Percentiles rank a stretch among this genome's conserved stretches.
phyloP scores from a whole-genome alignment of 192 early-diverging fungal genomes.

The Coemansia sp. region DNA sequence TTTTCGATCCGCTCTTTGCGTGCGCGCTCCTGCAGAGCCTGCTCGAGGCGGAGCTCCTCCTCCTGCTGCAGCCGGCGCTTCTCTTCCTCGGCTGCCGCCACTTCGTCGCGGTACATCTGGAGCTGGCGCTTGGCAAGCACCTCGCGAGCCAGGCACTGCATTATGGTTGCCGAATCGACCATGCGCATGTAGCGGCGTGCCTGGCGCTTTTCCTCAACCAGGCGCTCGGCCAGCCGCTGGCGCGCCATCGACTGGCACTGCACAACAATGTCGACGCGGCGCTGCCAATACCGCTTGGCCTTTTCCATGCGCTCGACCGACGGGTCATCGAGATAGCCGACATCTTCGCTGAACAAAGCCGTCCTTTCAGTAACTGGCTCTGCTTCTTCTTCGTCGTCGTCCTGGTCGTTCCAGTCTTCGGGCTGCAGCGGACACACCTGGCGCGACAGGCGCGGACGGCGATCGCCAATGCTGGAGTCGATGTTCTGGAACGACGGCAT shows the following conservation, averaged over 20 bases:
- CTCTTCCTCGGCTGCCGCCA: background rate
- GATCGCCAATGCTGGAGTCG: slow-evolving; percentile 54
- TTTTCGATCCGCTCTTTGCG: slow-evolving; percentile 9
- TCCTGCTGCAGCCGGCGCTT: slow-evolving; percentile 12
- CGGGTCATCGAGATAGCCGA: slow-evolving; percentile 44
- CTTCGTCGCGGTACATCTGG: slow-evolving; percentile 15
- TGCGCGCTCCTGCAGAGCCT: slow-evolving; percentile 16
- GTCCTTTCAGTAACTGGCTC: slow-evolving; percentile 23
- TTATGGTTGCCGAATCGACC: slow-evolving; percentile 48
- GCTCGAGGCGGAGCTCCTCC: slow-evolving; percentile 7
- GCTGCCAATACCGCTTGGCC: slow-evolving; percentile 54
- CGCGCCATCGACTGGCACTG: slow-evolving; percentile 53
- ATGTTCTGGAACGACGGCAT: slow-evolving; percentile 93
- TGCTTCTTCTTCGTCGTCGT: slow-evolving; percentile 7
- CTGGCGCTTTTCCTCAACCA: slow-evolving; percentile 53
- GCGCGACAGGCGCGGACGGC: slow-evolving; percentile 41
- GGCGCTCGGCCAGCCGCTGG: slow-evolving; percentile 54
- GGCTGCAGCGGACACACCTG: slow-evolving; percentile 50
- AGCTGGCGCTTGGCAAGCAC: slow-evolving; percentile 54
- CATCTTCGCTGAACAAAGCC: slow-evolving; percentile 16
- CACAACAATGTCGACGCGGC: slow-evolving; percentile 52
- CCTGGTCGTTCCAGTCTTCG: slow-evolving; percentile 29
- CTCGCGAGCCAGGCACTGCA: slow-evolving; percentile 63
- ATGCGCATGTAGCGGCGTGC: slow-evolving; percentile 57
- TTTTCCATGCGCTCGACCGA: slow-evolving; percentile 39